Base-by-base conservation (phyloP, 2,329 filamentous ascomycete species). In the Cryphonectria radicalis region DNA sequence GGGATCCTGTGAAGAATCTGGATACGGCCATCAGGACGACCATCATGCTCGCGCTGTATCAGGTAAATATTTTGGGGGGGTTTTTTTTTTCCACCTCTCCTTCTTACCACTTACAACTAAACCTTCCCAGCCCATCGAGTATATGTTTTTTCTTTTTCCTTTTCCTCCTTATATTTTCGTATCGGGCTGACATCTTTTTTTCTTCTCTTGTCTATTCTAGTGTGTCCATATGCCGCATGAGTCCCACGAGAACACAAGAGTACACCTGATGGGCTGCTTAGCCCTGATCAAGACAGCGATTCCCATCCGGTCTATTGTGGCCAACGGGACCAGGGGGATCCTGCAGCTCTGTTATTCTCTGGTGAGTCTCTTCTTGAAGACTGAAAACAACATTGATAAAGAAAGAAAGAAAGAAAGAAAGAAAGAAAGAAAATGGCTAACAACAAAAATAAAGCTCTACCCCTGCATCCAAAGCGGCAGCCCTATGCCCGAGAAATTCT, bases 31-130 rank as follows among this genome's bases (percentile, higher is more conserved):
- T 89, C 74, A 82, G 84, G 40, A 79, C 85, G 10, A 86, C 90
- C 42, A 81, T 91, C 59, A 83, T 88, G 75, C 83, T 91, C 74
- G 88, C 88, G 63, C 82, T 90, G 77, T 91, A 89, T 73, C 89
- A 91, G 83, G 88, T 90, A 79, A 76, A 32, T 32, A 32, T 4
- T 32, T 32, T 32, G 2, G 32, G 4, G 80, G 7, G 55, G 19
- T 35, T 6, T 60, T 37, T 4, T 1, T 40, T 28, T n/a, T 37
- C 22, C 22, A 73, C 40, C 53, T 35, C 28, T 17, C 32, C 10
- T 19, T 35, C 25, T 62, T 37, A 40, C 42, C 13, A 43, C 42
- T 43, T 43, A 43, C 14, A 43, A 43, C 13, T 13, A 14, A 14
- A 2, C 42, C 42, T 17, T 19, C 14, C 42, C 42, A 4, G 13